A percentile compares a stretch with the other conserved stretches of the same genome.
phyloP scores from a whole-genome alignment of 768 basidiomycete genomes.

The Lentinula sp. region DNA sequence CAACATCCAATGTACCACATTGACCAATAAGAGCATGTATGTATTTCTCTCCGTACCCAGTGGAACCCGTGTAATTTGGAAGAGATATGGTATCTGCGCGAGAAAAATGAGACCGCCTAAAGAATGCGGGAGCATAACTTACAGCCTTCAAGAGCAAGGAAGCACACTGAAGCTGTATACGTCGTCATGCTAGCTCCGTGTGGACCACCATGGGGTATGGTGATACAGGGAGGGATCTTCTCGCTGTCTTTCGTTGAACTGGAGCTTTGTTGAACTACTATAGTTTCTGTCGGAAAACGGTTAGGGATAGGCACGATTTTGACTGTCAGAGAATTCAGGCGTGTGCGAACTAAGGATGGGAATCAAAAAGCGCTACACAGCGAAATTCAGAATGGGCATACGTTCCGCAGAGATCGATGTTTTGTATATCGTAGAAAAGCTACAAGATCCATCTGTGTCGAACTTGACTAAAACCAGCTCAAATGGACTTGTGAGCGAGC shows the following conservation, averaged over 20 bases:
- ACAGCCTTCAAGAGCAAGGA: conserved; percentile 60
- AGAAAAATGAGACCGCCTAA: not conserved
- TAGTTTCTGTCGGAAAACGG: conserved; percentile 45
- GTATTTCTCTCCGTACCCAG: conserved; percentile 61
- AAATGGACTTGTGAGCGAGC: conserved; percentile 38
- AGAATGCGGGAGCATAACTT: conserved; percentile 16
- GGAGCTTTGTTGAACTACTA: conserved; percentile 36
- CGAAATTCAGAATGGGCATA: conserved; percentile 19
- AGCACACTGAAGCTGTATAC: conserved; percentile 37
- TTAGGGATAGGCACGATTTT: conserved; percentile 45
- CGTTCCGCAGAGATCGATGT: conserved; percentile 33
- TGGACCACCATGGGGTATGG: conserved; percentile 59
- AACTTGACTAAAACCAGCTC: conserved; percentile 45
- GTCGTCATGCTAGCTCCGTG: conserved; percentile 42
- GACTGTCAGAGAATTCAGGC: conserved; percentile 33
- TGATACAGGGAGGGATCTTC: conserved; percentile 38
- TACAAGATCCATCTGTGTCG: conserved; percentile 20
- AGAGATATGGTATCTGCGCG: conserved; percentile 48
- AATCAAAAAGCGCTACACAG: not conserved
- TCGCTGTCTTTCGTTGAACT: not conserved
- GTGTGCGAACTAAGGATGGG: conserved; percentile 31
- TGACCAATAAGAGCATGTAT: conserved; percentile 48
- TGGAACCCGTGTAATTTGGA: conserved; percentile 65
- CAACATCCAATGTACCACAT: conserved; percentile 61
- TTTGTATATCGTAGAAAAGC: conserved; percentile 29